Evolutionary conservation across 2,329 filamentous ascomycete genomes (phyloP), one percentile per base, ranked within the genome.

Genomic region (Zalaria obscura): DNA sequence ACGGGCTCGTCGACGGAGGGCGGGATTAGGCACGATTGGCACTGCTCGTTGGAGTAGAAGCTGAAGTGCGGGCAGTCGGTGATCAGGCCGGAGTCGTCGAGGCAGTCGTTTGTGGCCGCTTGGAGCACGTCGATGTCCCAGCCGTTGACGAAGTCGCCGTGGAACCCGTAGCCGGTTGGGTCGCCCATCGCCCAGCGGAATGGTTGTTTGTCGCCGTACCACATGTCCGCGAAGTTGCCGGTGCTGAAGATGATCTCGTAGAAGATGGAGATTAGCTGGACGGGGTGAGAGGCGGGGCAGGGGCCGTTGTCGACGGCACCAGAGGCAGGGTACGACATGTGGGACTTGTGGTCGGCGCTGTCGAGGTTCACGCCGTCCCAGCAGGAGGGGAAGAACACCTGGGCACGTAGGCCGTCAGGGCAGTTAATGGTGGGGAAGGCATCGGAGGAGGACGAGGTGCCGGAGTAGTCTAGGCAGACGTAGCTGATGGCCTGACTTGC

Each of bases 321-420:
- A n/a, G 45, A 44, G 28, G 46, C 50, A 5, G 79, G 80, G 54
- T 73, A 83, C 25, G 64, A 67, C 68, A 79, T 79, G 65, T 83
- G 83, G 50, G 67, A 70, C 55, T 70, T 65, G 64, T 75, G 76
- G 61, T 78, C 68, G 32, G 67, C 62, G 31, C 78, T 65, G 41
- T 73, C 76, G 40, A 71, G 67, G 33, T 69, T 58, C 36, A 63
- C 60, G 28, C 78, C 79, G 58, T 83, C 72, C 69, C 81, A 83
- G 67, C 80, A 83, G 4, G 76, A 78, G 5, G 80, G 80, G 63
- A 83, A 81, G 65, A 81, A 78, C 35, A 83, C 63, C 48, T 83
- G 78, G 42, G 72, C 69, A 35, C 79, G 75, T 36, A 77, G 61
- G 35, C 73, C 66, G 40, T 73, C 71, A 53, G 81, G 75, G 55